A percentile compares a stretch with the other conserved stretches of the same genome.
These are phyloP conservation scores for Parietaria judaica DNA, from an alignment of 306 rosid genomes.

Conservation along the genomic window DNA sequence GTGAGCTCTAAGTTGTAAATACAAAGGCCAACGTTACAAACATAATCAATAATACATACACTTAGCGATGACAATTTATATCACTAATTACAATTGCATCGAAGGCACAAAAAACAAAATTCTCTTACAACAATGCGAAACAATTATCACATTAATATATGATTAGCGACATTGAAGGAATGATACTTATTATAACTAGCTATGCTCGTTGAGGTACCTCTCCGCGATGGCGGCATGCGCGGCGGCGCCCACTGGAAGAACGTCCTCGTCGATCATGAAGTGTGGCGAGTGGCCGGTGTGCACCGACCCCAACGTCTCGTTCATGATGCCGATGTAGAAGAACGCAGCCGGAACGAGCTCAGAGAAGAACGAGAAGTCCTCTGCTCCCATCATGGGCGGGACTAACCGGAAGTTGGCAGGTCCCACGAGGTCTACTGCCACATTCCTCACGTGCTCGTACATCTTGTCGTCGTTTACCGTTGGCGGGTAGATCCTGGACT, in stretches of 20 bases:
- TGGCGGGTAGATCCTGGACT: slow-evolving; percentile 78
- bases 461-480: slow-evolving; percentile 72
- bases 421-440: slow-evolving; percentile 63
- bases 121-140: too few relatives aligned
- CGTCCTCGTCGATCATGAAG: slow-evolving; percentile 85
- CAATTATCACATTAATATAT: not conserved
- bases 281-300: slow-evolving; percentile 92
- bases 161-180: too few relatives aligned
- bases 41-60: too few relatives aligned
- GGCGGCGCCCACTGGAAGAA: slow-evolving; percentile 71
- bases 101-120: too few relatives aligned
- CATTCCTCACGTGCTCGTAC: slow-evolving; percentile 87
- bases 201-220: slow-evolving; percentile 65
- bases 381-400: slow-evolving; percentile 94
- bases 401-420: slow-evolving; percentile 60
- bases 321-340: slow-evolving; percentile 73
- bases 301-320: slow-evolving; percentile 74
- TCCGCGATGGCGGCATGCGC: slow-evolving; percentile 81
- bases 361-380: slow-evolving; percentile 82
- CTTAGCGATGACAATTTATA: too few relatives aligned
- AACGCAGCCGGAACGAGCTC: slow-evolving; percentile 67
- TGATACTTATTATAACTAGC: slow-evolving; percentile 7
- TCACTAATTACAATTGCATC: too few relatives aligned
- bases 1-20: too few relatives aligned
- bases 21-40: too few relatives aligned